Conservation (phyloP, 768 basidiomycete species). For the Boletus insuetus region DNA sequence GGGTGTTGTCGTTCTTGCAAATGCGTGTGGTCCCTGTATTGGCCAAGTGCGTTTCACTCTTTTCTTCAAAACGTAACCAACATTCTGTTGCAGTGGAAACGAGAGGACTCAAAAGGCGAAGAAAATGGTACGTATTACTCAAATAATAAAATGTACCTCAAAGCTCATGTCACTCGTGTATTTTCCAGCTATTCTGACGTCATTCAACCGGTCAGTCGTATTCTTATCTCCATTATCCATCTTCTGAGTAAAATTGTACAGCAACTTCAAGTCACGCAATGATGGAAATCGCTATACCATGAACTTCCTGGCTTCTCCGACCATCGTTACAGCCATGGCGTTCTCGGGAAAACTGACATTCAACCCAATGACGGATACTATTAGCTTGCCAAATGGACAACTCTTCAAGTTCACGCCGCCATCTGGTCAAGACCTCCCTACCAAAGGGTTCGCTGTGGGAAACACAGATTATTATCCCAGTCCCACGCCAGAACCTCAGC, state of each 20-base stretch:
- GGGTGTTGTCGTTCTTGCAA: slow-evolving; percentile 93
- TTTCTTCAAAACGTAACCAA: slow-evolving; percentile 3
- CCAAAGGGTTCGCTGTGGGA: slow-evolving; percentile 76
- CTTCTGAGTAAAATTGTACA: slow-evolving; percentile 18
- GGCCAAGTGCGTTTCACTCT: slow-evolving; percentile 62
- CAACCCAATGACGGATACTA: slow-evolving; percentile 83
- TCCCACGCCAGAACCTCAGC: slow-evolving; percentile 68
- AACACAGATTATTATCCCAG: slow-evolving; percentile 73
- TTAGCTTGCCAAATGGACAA: slow-evolving; percentile 65
- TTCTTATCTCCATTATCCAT: not conserved
- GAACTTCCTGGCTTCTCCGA: slow-evolving; percentile 98
- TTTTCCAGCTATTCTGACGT: slow-evolving; percentile 82
- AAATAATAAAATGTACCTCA: not conserved
- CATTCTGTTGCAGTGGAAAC: slow-evolving; percentile 70
- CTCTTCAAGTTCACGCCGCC: slow-evolving; percentile 86
- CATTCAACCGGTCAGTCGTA: slow-evolving; percentile 80
- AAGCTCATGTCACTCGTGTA: slow-evolving; percentile 2
- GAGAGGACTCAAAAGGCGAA: slow-evolving; percentile 81
- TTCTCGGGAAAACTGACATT: slow-evolving; percentile 93
- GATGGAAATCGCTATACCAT: slow-evolving; percentile 93
- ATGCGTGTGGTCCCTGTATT: slow-evolving; percentile 98
- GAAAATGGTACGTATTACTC: slow-evolving; percentile 69
- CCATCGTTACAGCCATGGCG: slow-evolving; percentile 95
- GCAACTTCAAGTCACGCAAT: slow-evolving; percentile 91
- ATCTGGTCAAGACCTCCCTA: slow-evolving; percentile 78